These are phyloP conservation scores for Lolium rigidum DNA, from an alignment of 176 grass and related monocot species.

Conservation along the genomic window DNA sequence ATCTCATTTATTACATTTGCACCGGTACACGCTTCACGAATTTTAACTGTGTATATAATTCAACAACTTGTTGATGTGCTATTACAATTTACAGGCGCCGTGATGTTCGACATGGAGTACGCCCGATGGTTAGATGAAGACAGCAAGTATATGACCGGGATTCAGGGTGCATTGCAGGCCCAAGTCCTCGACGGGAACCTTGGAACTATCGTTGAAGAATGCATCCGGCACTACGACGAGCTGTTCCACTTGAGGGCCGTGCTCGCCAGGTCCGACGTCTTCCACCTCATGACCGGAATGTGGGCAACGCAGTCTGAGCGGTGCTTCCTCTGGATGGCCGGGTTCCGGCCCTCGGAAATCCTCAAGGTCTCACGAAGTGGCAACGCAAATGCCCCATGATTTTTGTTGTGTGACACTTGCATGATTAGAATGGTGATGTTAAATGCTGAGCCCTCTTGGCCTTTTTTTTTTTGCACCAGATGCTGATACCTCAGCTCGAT, in stretches of 20 bases:
- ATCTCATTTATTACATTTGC: conserved; percentile 13
- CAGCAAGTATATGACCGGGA: conserved; percentile 58
- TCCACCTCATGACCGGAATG: conserved; percentile 83
- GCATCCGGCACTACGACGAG: conserved; percentile 75
- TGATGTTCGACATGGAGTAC: conserved; percentile 94
- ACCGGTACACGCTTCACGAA: background rate
- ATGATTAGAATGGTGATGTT: conserved; percentile 12
- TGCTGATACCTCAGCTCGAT: conserved; percentile 84
- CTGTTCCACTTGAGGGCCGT: conserved; percentile 73
- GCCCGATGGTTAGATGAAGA: conserved; percentile 82
- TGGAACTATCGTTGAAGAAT: conserved; percentile 62
- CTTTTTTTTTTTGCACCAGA: conserved; percentile 49
- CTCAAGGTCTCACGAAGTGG: conserved; percentile 57
- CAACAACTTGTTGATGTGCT: background rate
- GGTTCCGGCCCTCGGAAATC: conserved; percentile 89
- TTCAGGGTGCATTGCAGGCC: conserved; percentile 64
- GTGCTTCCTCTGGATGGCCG: conserved; percentile 97
- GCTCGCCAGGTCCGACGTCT: conserved; percentile 73
- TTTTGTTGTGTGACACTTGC: background rate
- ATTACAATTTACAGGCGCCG: conserved; percentile 55
- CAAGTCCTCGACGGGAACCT: conserved; percentile 67
- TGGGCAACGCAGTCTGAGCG: conserved; percentile 81
- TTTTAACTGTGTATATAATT: background rate
- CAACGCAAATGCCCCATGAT: background rate
- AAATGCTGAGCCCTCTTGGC: background rate